Evolutionary conservation across 2,329 filamentous ascomycete genomes (phyloP), one percentile per base, ranked within the genome.

Genomic region (Pleoardoris graminearum): DNA sequence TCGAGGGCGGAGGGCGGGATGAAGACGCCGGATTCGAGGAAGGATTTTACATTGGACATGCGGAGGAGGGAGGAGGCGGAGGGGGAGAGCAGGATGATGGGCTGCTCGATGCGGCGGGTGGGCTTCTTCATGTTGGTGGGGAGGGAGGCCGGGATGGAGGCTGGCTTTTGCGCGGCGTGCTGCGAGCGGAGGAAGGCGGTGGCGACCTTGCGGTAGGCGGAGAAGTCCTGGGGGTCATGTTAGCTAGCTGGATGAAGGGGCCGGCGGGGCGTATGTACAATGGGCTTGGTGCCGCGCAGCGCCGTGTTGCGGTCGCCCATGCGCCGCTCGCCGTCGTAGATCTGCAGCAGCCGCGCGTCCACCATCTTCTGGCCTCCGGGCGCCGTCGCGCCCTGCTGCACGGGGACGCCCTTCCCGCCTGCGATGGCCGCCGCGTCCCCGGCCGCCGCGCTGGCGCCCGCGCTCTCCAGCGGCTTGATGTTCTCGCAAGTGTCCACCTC

Each of bases 61-160:
- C 93, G 91, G 32, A 99, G 86, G 43, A 97, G 85, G 1, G 92
- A 95, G 2, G 93, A 97, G 10, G 93, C 94, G 1, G 93, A 97
- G 1, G 94, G 94, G 0, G 94, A 97, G 55, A 99, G 87, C 23
- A 99, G 86, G 72, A 99, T 97, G 75, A 99, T 99, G 43, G 94
- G 94, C 70, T 79, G 78, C 33, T 80, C 79, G 30, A 82, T 77
- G 46, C 83, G 80, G 41, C 71, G 71, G 22, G 69, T 53, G 41
- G 73, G 70, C 51, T 77, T 73, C 58, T 76, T 76, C 44, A 74
- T 69, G 63, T 69, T 70, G 10, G 76, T 62, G 68, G 77, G 64
- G 46, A 75, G 71, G 73, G 53, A 51, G 65, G 49, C 38, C 66
- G 58, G 49, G 65, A 62, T 25, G 55, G 61, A 27, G 8, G 35